Base-by-base conservation (phyloP, 2,329 filamentous ascomycete genomes). In the Aspergillus tubingensis region DNA sequence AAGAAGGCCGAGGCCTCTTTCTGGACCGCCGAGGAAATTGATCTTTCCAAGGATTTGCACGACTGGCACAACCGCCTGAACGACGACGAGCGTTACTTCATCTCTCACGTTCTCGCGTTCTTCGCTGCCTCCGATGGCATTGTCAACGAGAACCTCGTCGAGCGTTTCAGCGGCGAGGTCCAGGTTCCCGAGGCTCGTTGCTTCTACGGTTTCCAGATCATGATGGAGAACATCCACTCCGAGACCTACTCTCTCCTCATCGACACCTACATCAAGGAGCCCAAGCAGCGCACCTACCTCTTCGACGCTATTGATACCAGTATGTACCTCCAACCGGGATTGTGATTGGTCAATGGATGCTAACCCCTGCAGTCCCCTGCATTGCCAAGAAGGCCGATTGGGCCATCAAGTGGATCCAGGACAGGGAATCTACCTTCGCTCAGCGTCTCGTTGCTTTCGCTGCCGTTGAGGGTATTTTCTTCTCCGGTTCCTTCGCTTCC, bases 201-300 rank as follows among this genome's bases (percentile, higher is more conserved):
- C 88, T 99, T 99, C 86, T 99, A 99, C 80, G 95, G 95, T 67
- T 99, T 99, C 87, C 95, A 99, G 84, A 98, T 98, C 83, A 99
- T 99, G 95, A 98, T 99, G 91, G 95, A 99, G 86, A 99, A 99
- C 83, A 96, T 99, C 74, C 95, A 99, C 86, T 97, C 95, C 15
- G 95, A 99, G 84, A 99, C 95, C 57, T 99, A 99, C 86, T 98
- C 94, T 19, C 89, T 99, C 38, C 88, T 99, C 76, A 99, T 99
- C 77, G 95, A 99, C 79, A 97, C 94, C 65, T 99, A 99, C 81
- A 96, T 99, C 82, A 97, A 96, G 85, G 95, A 99, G 83, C 91
- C 91, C 65, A 90, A 91, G 76, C 94, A 99, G 83, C 89, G 92
- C 70, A 90, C 86, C 64, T 93, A 98, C 77, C 89, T 99, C 60